Evolutionary conservation across 345 rosid species (phyloP).

Genomic region (Noccaea bulbosa): DNA sequence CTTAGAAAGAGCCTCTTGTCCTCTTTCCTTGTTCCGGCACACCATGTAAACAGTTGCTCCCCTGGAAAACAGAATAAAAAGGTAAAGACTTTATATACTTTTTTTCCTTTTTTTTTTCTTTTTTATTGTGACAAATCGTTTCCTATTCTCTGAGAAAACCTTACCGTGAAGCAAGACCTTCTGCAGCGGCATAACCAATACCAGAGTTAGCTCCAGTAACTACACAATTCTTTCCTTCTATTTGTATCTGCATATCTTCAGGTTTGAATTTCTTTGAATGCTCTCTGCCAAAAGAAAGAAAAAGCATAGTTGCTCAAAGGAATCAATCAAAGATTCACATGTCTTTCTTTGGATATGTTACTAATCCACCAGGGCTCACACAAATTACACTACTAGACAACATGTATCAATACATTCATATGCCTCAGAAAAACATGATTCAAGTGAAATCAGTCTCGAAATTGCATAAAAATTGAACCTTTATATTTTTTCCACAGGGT

Average conservation of each 20-base stretch:
- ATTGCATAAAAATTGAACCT: background rate
- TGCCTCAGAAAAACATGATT: background rate
- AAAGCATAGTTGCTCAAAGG: background rate
- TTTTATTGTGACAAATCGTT: background rate
- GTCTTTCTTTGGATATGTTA: background rate
- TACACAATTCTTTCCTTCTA: constrained; percentile 76
- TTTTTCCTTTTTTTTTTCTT: too few relatives aligned
- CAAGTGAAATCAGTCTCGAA: background rate
- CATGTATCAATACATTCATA: background rate
- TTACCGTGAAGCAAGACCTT: constrained; percentile 94
- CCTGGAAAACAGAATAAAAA: constrained; percentile 38
- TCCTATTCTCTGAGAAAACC: background rate
- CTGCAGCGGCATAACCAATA: constrained; percentile 85
- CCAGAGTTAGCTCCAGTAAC: constrained; percentile 98
- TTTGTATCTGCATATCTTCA: constrained; percentile 64
- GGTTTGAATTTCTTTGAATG: constrained; percentile 70
- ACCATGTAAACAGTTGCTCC: constrained; percentile 90
- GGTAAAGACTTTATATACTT: background rate
- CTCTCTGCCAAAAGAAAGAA: constrained; percentile 48
- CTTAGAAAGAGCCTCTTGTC: constrained; percentile 80
- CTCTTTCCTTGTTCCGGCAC: constrained; percentile 83
- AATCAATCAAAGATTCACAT: background rate
- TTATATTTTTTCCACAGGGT: background rate
- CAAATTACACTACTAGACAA: background rate
- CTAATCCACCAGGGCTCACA: background rate